Conservation (phyloP, 345 rosid species). For the Aurinia saxatilis region DNA sequence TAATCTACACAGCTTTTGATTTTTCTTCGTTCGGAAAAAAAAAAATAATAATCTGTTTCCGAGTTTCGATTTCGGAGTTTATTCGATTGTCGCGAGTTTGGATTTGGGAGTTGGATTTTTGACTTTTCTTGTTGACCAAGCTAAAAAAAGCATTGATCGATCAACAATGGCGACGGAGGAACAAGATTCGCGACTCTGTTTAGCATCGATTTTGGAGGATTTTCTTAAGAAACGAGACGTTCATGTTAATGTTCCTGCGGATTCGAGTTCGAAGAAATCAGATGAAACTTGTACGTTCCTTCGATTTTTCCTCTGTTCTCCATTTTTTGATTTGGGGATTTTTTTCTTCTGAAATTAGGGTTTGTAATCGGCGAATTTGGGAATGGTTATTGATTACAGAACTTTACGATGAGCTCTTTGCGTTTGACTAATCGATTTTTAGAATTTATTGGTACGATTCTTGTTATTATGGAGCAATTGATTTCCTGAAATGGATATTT, state of each 20-base stretch:
- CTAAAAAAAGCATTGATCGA: conserved; percentile 12
- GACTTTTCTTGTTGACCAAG: conserved; percentile 24
- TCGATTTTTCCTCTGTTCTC: not conserved
- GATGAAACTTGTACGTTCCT: conserved; percentile 59
- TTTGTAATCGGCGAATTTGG: not conserved
- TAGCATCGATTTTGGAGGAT: conserved; percentile 66
- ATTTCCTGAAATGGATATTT: not conserved
- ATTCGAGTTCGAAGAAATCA: conserved; percentile 39
- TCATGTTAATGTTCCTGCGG: conserved; percentile 24
- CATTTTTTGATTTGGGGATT: not conserved
- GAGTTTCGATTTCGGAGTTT: not conserved
- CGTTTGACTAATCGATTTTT: not conserved
- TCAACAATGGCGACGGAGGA: conserved; percentile 55
- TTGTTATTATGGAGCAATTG: not conserved
- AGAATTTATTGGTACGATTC: not conserved
- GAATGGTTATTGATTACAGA: not conserved
- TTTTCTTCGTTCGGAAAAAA: not conserved
- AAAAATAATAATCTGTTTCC: not conserved
- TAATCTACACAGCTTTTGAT: conserved; percentile 8
- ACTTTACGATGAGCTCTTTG: not conserved
- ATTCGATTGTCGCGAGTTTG: conserved; percentile 2
- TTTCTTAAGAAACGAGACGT: conserved; percentile 51
- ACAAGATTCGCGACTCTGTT: conserved; percentile 38
- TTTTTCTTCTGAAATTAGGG: conserved; percentile 3
- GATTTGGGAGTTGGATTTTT: not conserved